Evolutionary conservation across 306 rosid genomes (phyloP).

Genomic region (Betula pendula): DNA sequence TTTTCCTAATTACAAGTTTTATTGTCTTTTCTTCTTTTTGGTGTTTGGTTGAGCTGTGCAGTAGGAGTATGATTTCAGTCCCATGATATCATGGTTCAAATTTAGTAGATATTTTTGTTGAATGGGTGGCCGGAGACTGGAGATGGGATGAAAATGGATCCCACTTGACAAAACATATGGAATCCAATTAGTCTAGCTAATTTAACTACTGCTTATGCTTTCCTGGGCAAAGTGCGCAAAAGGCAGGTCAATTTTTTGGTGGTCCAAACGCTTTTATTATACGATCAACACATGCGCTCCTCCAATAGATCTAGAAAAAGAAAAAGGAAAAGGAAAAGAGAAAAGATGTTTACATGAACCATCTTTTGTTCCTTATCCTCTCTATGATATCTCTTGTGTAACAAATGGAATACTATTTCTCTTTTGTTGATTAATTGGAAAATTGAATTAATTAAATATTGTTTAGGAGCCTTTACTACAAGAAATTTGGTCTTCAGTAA

Average conservation of each 20-base stretch:
- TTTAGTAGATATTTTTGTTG: not conserved
- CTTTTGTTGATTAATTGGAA: too few species aligned
- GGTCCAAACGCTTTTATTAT: slow-evolving; percentile 43
- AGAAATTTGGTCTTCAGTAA: too few species aligned
- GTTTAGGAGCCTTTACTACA: too few species aligned
- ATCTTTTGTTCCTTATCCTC: not conserved
- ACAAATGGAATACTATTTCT: too few species aligned
- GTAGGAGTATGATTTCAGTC: not conserved
- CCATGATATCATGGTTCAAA: slow-evolving; percentile 16
- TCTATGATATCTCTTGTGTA: too few species aligned
- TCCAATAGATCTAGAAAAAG: slow-evolving; percentile 14
- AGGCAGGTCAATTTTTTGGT: slow-evolving; percentile 38
- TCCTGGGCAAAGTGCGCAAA: slow-evolving; percentile 47
- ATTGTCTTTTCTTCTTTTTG: not conserved
- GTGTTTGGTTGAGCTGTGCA: not conserved
- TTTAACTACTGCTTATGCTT: slow-evolving; percentile 40
- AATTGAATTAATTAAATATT: too few species aligned
- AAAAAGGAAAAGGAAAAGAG: not conserved
- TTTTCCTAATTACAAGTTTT: too few species aligned
- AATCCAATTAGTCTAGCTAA: slow-evolving; percentile 25
- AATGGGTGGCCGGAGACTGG: slow-evolving; percentile 2
- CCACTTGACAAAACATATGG: slow-evolving; percentile 39
- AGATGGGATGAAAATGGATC: slow-evolving; percentile 28
- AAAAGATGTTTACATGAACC: not conserved
- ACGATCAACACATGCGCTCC: slow-evolving; percentile 45